Conservation (phyloP, 768 basidiomycete genomes). For the Russula virescens region DNA sequence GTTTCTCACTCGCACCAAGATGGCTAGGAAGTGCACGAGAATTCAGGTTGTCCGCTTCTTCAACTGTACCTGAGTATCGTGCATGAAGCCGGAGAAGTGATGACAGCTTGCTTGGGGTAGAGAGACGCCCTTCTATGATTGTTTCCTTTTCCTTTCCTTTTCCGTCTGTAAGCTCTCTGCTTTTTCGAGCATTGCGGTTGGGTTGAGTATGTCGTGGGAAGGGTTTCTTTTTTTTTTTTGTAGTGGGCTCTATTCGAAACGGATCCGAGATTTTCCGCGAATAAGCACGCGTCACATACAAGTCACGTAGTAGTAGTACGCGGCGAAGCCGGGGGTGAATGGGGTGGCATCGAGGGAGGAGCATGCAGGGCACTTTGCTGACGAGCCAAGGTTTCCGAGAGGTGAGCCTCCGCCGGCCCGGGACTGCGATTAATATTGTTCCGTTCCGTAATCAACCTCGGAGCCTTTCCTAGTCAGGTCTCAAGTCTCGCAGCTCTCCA, state of each 20-base stretch:
- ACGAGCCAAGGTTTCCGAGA: too few species aligned
- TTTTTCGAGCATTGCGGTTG: background rate
- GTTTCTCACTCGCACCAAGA: background rate
- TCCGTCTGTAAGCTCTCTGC: background rate
- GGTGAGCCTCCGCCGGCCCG: background rate
- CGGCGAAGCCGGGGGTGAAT: background rate
- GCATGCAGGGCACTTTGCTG: background rate
- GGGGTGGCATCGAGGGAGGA: conserved; percentile 9
- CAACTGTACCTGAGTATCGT: background rate
- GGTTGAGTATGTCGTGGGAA: background rate
- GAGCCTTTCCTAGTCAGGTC: background rate
- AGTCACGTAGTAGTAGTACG: background rate
- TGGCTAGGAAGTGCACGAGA: background rate
- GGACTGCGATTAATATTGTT: background rate
- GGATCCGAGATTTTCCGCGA: too few species aligned
- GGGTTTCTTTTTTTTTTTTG: background rate
- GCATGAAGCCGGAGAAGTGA: background rate
- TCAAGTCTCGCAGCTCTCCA: background rate
- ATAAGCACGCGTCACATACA: background rate
- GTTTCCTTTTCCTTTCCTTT: background rate
- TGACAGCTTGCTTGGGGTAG: background rate
- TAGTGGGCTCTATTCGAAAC: background rate
- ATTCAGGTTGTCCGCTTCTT: background rate
- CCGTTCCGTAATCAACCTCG: too few species aligned
- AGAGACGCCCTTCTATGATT: background rate